Evolutionary conservation across 2,329 filamentous ascomycete species (phyloP).

Genomic region (Trichophyton mentagrophytes): DNA sequence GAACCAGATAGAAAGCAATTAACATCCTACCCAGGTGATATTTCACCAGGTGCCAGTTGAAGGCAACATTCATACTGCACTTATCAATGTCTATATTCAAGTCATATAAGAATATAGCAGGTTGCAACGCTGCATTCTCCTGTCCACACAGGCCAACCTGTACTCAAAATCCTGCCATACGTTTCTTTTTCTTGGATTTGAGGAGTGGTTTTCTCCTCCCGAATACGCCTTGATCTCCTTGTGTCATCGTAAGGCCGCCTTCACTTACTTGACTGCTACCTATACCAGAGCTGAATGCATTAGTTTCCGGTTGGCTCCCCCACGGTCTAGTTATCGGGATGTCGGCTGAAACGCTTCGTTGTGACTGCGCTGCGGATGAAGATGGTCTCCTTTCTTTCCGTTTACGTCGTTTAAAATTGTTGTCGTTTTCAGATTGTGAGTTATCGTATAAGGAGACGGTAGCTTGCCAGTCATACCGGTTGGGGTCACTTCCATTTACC

Average conservation of each 20-base stretch:
- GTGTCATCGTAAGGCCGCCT: constrained; percentile 29
- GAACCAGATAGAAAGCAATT: background rate
- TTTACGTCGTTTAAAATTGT: background rate
- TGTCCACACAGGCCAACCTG: background rate
- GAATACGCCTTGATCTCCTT: constrained; percentile 28
- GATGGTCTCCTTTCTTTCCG: background rate
- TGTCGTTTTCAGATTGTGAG: background rate
- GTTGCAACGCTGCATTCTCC: background rate
- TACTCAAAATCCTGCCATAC: constrained; percentile 29
- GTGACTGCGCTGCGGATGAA: background rate
- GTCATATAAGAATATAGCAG: background rate
- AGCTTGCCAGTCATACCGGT: constrained; percentile 24
- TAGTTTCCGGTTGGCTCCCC: constrained; percentile 11
- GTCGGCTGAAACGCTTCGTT: background rate
- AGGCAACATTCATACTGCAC: too few species aligned
- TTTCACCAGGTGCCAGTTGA: too few species aligned
- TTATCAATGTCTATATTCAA: too few species aligned
- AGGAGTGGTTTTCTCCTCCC: constrained; percentile 20
- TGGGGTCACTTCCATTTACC: constrained; percentile 23
- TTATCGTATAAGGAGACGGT: constrained; percentile 7
- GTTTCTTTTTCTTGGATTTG: constrained; percentile 27
- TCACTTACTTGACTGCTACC: constrained; percentile 26
- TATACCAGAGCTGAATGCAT: constrained; percentile 7
- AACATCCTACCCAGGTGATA: background rate
- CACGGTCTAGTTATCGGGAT: constrained; percentile 5